phyloP scores from a whole-genome alignment of 495 filamentous ascomycete genomes.

The Durotheca rogersii region DNA sequence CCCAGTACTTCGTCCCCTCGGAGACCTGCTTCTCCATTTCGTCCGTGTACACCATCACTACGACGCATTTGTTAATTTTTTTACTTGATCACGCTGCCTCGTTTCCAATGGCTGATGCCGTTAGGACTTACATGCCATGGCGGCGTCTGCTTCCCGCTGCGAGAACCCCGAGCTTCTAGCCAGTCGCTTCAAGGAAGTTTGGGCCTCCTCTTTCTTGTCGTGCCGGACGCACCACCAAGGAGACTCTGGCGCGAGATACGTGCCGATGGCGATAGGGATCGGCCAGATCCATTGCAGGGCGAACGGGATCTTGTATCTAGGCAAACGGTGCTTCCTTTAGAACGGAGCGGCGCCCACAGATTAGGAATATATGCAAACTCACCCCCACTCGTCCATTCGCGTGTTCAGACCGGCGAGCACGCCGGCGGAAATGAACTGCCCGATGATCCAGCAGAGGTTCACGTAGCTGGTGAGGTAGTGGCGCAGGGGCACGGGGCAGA shows the following conservation, averaged over 20 bases:
- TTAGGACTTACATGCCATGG: slow-evolving; percentile 31
- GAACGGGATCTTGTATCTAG: slow-evolving; percentile 55
- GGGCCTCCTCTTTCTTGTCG: slow-evolving; percentile 49
- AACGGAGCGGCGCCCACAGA: neutral
- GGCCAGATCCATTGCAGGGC: slow-evolving; percentile 60
- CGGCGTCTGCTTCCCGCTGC: slow-evolving; percentile 33
- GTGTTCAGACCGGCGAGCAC: slow-evolving; percentile 45
- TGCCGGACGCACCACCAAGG: slow-evolving; percentile 76
- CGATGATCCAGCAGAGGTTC: slow-evolving; percentile 67
- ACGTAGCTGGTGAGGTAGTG: slow-evolving; percentile 64
- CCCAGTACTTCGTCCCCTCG: slow-evolving; percentile 56
- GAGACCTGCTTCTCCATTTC: slow-evolving; percentile 58
- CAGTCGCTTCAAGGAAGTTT: slow-evolving; percentile 55
- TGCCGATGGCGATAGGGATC: slow-evolving; percentile 49
- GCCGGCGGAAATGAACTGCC: slow-evolving; percentile 54
- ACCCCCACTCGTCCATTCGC: slow-evolving; percentile 47
- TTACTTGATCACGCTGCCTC: no score
- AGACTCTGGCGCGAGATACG: slow-evolving; percentile 67
- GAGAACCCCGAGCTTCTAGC: slow-evolving; percentile 40
- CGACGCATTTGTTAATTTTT: slow-evolving; percentile 37
- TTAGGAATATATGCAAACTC: neutral
- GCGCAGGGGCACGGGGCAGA: slow-evolving; percentile 62
- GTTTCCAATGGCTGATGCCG: no score
- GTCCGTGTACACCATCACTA: slow-evolving; percentile 54
- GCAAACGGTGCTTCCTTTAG: neutral